phyloP scores from a whole-genome alignment of 139 green algal genomes.

The Volvox africanus region DNA sequence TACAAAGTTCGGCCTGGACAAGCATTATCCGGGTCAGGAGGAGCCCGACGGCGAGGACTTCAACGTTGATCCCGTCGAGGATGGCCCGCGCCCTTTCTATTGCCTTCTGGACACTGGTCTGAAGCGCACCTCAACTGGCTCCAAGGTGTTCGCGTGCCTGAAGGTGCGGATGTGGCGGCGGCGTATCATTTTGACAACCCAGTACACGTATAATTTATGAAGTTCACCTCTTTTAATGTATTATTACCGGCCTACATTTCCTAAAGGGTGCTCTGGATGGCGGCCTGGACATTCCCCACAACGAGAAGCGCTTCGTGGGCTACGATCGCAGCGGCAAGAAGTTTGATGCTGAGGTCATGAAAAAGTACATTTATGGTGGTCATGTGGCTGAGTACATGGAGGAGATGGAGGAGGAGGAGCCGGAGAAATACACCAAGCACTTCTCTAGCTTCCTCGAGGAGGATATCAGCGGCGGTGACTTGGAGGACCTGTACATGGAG shows the following conservation, averaged over 20 bases:
- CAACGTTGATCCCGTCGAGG: constrained; percentile 94
- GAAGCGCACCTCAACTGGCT: constrained; percentile 95
- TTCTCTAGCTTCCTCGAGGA: constrained; percentile 91
- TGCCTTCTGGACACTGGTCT: constrained; percentile 97
- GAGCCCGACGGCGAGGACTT: constrained; percentile 94
- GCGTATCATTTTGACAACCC: background rate
- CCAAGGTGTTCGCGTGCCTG: constrained; percentile 91
- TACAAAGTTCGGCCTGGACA: constrained; percentile 93
- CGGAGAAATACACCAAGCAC: constrained; percentile 96
- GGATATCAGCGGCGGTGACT: constrained; percentile 85
- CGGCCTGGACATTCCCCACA: constrained; percentile 98
- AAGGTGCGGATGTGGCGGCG: constrained; percentile 74
- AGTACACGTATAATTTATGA: background rate
- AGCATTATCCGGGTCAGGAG: constrained; percentile 88
- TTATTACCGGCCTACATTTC: background rate
- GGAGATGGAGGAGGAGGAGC: constrained; percentile 95
- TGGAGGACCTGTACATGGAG: constrained; percentile 93
- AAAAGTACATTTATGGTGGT: constrained; percentile 95
- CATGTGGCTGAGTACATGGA: constrained; percentile 99
- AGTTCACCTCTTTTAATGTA: background rate
- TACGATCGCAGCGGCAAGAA: constrained; percentile 92
- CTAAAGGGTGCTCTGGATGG: constrained; percentile 95
- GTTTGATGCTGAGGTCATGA: constrained; percentile 92
- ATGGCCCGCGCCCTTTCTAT: constrained; percentile 94
- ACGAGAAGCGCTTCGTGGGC: constrained; percentile 98